A percentile compares a stretch with the other conserved stretches of the same genome.
Evolutionary conservation across 2,329 filamentous ascomycete species (phyloP).

Genomic region (Phialocephala subalpina): DNA sequence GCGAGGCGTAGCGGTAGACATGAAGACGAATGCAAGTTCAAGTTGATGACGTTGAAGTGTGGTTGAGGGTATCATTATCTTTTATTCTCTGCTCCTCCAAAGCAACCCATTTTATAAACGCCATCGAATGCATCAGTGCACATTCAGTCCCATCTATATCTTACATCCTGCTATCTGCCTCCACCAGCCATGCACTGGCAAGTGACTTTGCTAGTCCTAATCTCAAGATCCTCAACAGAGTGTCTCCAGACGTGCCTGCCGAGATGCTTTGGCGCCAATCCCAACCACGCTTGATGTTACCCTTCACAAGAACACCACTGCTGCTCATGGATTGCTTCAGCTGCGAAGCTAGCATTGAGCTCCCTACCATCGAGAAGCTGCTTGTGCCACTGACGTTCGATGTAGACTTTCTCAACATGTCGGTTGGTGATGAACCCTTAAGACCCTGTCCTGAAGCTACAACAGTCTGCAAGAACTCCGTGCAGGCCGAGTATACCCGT

Average conservation of each 20-base stretch:
- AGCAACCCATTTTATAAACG: conserved; percentile 22
- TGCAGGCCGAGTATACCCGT: conserved; percentile 76
- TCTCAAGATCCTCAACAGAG: conserved; percentile 77
- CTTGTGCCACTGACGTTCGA: conserved; percentile 60
- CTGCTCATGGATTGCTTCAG: conserved; percentile 66
- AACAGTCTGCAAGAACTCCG: conserved; percentile 80
- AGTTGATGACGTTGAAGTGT: neutral
- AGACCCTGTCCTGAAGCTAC: conserved; percentile 72
- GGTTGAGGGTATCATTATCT: conserved; percentile 33
- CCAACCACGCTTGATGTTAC: conserved; percentile 70
- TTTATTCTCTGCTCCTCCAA: conserved; percentile 22
- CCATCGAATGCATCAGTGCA: conserved; percentile 23
- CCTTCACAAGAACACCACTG: conserved; percentile 56
- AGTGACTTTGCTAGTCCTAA: conserved; percentile 79
- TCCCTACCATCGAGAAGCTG: conserved; percentile 73
- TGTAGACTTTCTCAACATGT: conserved; percentile 72
- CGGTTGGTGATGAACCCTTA: conserved; percentile 68
- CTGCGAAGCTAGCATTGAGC: conserved; percentile 72
- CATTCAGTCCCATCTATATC: conserved; percentile 18
- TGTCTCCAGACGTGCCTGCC: conserved; percentile 66
- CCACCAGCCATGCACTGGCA: conserved; percentile 72
- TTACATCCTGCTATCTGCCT: conserved; percentile 58
- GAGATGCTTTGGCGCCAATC: conserved; percentile 71
- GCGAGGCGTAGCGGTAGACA: neutral
- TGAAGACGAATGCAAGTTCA: neutral